Base-by-base conservation (phyloP, 768 basidiomycete genomes). In the Trametes cinnabarina region DNA sequence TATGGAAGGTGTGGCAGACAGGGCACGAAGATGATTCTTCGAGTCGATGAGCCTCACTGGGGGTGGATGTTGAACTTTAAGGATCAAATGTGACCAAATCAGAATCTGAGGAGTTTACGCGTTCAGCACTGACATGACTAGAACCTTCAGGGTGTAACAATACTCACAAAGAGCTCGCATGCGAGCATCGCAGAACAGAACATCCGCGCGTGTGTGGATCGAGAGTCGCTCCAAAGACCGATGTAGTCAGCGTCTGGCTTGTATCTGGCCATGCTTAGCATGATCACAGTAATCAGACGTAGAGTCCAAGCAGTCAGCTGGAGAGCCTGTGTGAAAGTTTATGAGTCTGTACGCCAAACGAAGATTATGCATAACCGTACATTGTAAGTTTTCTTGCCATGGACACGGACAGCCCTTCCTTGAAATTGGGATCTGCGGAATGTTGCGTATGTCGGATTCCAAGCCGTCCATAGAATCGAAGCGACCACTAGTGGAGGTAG, bases 391-490 rank as follows among this genome's bases (percentile, higher is more conserved):
- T 71, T 72, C 69, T 84, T 88, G 20, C 90, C 88, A 25, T 76
- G 78, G 34, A 90, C 74, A 47, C 87, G 82, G 22, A 92, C 78
- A 60, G 85, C 81, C 19, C 89, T 82, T 2, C 90, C 88, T 74
- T 92, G 89, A 40, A 81, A 74, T 63, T 82, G 80, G 12, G 86
- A 84, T 62, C 74, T 79, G 62, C 79, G 79, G 52, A 82, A 74
- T 10, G 80, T 75, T 22, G 79, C 72, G 70, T 92, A 93, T 19
- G 88, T 89, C 12, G 92, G 93, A 68, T 96, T 86, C 94, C 94
- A 96, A 1, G 80, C 83, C 0, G 85, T 84, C 87, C 93, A 95
- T 6, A 87, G 66, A 15, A 94, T 66, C 19, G 92, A 92, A 15
- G 82, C 11, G 0, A 85, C 42, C 26, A 77, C 72, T 19, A 89